Percentiles rank a stretch among this genome's conserved stretches.
Evolutionary conservation across 2,329 filamentous ascomycete species (phyloP).

Genomic region (Aspergillus bombycis): DNA sequence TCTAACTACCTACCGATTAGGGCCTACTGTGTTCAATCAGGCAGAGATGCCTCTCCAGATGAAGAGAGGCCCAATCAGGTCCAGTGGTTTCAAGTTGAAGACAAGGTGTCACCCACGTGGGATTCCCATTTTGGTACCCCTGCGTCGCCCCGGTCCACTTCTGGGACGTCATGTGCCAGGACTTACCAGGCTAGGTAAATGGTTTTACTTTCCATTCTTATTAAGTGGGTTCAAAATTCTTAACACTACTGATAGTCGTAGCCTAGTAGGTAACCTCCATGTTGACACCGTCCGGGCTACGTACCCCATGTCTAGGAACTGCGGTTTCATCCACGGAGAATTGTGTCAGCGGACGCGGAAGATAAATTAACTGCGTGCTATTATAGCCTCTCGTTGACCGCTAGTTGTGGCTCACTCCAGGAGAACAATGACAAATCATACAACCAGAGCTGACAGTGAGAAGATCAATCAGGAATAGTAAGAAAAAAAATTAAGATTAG

Average conservation of each 20-base stretch:
- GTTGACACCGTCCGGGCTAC: neutral
- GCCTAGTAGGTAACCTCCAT: too few species aligned
- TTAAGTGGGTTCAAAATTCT: neutral
- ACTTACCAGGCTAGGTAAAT: neutral
- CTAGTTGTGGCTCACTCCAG: neutral
- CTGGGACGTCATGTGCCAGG: neutral
- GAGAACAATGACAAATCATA: neutral
- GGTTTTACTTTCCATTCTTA: neutral
- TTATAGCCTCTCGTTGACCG: neutral
- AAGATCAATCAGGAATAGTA: neutral
- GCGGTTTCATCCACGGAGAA: neutral
- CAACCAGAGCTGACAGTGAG: neutral
- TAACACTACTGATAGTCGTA: neutral
- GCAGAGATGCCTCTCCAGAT: neutral
- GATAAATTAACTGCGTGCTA: neutral
- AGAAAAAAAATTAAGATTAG: neutral
- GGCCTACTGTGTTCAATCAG: neutral
- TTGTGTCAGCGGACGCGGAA: neutral
- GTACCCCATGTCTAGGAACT: neutral
- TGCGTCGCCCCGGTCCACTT: neutral
- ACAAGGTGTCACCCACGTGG: constrained; percentile 3
- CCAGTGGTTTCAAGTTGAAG: neutral
- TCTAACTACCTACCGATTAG: neutral
- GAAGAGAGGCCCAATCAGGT: neutral
- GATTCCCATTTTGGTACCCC: neutral